Base-by-base conservation (phyloP, 768 basidiomycete species). In the Termitomyces sp. region DNA sequence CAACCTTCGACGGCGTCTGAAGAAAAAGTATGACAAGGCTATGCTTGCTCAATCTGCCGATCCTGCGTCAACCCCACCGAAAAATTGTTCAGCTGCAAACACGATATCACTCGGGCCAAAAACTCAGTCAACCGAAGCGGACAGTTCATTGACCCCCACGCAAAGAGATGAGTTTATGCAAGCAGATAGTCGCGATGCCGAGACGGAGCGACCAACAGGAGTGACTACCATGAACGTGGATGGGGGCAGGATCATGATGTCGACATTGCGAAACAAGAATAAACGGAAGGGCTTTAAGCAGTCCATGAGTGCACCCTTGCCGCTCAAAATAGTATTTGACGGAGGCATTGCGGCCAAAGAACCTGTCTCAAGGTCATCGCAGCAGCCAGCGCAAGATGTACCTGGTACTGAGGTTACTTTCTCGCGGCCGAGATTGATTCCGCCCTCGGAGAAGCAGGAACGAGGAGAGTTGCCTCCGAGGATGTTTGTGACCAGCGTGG, bases 401-500 rank as follows among this genome's bases (percentile, higher is more conserved):
- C 47, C 53, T 47, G 46, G 51, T 44, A 48, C 51, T 8, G 56
- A 41, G 53, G 43, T 59, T 32, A 26, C 47, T 12, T 60, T 55
- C 60, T 10, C 63, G 40, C 41, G 59, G 5, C 72, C 76, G 7
- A 77, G 74, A 1, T 70, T 88, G 12, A 63, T 88, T 35, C 84
- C 88, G 2, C 89, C 89, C 0, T 90, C 89, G 4, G 81, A 85
- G 65, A 80, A 82, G 48, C 71, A 81, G 52, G 77, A 74, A 33
- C 63, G 54, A 4, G 82, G 81, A 18, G 65, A 72, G 50, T 64
- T 91, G 8, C 89, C 89, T 0, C 65, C 74, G 4, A 84, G 87
- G 54, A 67, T 91, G 65, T 83, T 91, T 61, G 86, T 91, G 36
- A 89, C 88, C 3, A 85, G 83, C 62, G 76, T 90, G 2, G 86